Base-by-base conservation (phyloP, 2,329 filamentous ascomycete species). In the Pezizomycotina sp. region DNA sequence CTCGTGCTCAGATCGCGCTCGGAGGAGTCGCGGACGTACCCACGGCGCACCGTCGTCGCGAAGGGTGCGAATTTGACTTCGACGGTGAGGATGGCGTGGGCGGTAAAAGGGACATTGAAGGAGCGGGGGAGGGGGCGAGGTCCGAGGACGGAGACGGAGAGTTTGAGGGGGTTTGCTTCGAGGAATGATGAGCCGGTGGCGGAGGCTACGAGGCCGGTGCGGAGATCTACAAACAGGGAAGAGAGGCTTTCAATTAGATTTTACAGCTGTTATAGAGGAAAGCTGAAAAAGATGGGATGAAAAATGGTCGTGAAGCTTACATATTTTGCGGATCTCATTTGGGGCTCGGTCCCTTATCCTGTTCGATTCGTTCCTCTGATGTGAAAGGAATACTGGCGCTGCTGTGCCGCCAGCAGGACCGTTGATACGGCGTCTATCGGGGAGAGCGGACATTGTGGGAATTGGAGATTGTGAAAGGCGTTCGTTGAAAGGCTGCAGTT, bases 51-150 rank as follows among this genome's bases (percentile, higher is more conserved):
- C 39, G 77, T 69, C 3, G 49, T 82, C 2, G 89, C 86, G 55
- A 98, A 98, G 0, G 89, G 84, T 1, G 89, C 84, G 55, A 92
- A 95, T 60, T 95, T 98, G 54, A 98, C 77, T 50, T 92, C 82
- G 2, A 86, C 91, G 9, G 79, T 82, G 33, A 98, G 69, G 27
- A 93, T 76, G 47, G 95, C 72, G 51, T 92, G 84, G 6, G 89
- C 82, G 34, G 81, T 89, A 61, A 93, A 98, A 1, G 82, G 77
- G 18, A 82, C 81, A 37, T 80, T 91, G 14, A 45, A 44, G 7
- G 41, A 34, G 54, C 83, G 74, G 20, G 86, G 84, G 26, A 98
- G 68, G 15, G 89, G 83, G 48, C 84, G 74, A 3, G 89, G 89
- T 1, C 89, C 89, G 59, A 95, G 86, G 36, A 95, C 81, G 7